Percentiles rank a stretch among this genome's conserved stretches.
phyloP scores from a whole-genome alignment of 164 flowering plant species.

The Amborella trichopoda region DNA sequence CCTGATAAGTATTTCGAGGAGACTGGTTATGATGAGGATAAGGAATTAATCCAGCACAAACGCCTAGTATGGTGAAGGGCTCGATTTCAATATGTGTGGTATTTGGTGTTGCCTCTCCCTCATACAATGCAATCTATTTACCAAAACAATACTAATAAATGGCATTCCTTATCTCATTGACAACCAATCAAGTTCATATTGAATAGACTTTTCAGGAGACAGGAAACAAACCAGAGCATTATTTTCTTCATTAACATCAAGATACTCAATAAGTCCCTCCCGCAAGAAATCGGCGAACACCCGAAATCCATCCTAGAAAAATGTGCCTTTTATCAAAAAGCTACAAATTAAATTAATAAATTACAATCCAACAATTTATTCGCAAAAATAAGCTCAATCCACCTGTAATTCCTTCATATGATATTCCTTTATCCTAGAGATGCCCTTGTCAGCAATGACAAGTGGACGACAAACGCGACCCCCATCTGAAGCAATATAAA shows the following conservation, averaged over 20 bases:
- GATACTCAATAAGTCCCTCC: conserved; percentile 89
- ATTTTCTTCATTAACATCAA: conserved; percentile 98
- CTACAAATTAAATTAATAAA: background rate
- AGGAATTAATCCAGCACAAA: conserved; percentile 85
- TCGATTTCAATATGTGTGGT: conserved; percentile 96
- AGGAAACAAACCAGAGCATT: conserved; percentile 70
- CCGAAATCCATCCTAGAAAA: conserved; percentile 71
- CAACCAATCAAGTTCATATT: too few relatives aligned
- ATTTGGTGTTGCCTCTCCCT: conserved; percentile 52
- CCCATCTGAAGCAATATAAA: conserved; percentile 95
- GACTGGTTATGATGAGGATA: conserved; percentile 98
- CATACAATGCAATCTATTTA: conserved; percentile 77
- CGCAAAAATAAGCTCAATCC: conserved; percentile 7
- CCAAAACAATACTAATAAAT: too few relatives aligned
- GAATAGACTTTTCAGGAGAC: too few relatives aligned
- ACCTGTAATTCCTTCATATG: conserved; percentile 92
- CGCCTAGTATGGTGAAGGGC: conserved; percentile 92
- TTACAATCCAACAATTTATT: background rate
- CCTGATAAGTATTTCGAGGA: conserved; percentile 99
- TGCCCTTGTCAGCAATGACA: conserved; percentile 88
- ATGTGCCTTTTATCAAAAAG: too few relatives aligned
- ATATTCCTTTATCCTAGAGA: conserved; percentile 73
- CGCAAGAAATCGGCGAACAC: conserved; percentile 72
- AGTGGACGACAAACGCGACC: conserved; percentile 99
- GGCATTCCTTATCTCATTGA: too few relatives aligned